Evolutionary conservation across 257 asterid species (phyloP).

Genomic region (Solanum paucissectum): DNA sequence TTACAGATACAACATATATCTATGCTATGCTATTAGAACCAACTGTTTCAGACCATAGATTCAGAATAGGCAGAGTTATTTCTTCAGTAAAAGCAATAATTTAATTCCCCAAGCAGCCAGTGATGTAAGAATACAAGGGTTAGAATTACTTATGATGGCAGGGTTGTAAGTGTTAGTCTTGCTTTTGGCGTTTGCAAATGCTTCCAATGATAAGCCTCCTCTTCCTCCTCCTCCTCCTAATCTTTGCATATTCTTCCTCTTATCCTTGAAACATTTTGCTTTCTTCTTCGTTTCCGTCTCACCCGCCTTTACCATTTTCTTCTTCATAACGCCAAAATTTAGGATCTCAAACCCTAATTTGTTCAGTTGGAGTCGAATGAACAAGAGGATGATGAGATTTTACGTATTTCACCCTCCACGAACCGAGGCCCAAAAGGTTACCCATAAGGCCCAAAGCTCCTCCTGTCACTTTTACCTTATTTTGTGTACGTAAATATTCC

Average conservation of each 20-base stretch:
- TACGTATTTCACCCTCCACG: neutral
- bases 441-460: neutral
- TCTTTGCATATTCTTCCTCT: slow-evolving; percentile 67
- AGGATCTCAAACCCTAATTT: neutral
- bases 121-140: neutral
- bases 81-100: neutral
- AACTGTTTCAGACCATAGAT: neutral
- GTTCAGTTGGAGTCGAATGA: neutral
- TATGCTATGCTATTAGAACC: neutral
- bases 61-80: too few species aligned
- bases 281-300: neutral
- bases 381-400: neutral
- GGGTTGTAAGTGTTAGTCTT: slow-evolving; percentile 53
- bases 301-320: neutral
- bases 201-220: slow-evolving; percentile 64
- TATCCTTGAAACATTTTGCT: slow-evolving; percentile 30
- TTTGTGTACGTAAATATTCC: too few species aligned
- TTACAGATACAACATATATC: neutral
- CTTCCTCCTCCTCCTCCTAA: slow-evolving; percentile 52
- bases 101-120: neutral
- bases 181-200: slow-evolving; percentile 72
- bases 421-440: neutral
- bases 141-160: slow-evolving; percentile 52
- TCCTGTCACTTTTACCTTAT: neutral
- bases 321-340: neutral